These are phyloP conservation scores for Annona squamosa DNA, from an alignment of 164 flowering plant species.

Conservation along the genomic window DNA sequence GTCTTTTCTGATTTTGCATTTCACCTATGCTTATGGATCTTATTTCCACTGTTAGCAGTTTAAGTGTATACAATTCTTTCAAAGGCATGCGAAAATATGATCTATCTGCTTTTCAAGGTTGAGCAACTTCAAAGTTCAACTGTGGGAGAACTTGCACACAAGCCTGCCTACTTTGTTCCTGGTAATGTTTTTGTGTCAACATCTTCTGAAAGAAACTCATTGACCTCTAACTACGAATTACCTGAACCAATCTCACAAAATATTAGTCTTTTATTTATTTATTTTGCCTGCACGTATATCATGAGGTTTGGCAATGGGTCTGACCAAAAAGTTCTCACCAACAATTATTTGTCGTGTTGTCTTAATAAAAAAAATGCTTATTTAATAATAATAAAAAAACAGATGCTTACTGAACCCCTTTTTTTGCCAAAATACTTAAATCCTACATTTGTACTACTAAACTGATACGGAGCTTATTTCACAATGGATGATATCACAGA, in stretches of 20 bases:
- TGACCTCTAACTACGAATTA: too few relatives aligned
- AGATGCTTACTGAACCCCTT: background rate
- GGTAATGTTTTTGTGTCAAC: slow-evolving; percentile 37
- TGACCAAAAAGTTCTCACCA: background rate
- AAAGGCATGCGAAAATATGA: slow-evolving; percentile 5
- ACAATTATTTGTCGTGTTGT: background rate
- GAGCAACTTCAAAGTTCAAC: slow-evolving; percentile 78
- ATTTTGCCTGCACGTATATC: too few relatives aligned
- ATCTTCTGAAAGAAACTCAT: too few relatives aligned
- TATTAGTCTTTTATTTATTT: too few relatives aligned
- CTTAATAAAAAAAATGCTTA: too few relatives aligned
- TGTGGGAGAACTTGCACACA: slow-evolving; percentile 92
- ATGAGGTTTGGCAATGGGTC: too few relatives aligned
- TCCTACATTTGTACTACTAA: background rate
- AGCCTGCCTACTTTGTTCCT: slow-evolving; percentile 97
- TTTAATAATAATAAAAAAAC: background rate
- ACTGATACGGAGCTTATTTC: background rate
- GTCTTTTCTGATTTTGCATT: slow-evolving; percentile 1
- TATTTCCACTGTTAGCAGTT: slow-evolving; percentile 13
- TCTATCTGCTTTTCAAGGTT: slow-evolving; percentile 84
- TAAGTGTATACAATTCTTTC: slow-evolving; percentile 16
- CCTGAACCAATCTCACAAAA: too few relatives aligned
- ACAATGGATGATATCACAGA: slow-evolving; percentile 39
- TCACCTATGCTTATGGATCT: slow-evolving; percentile 4
- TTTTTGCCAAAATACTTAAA: background rate